These are phyloP conservation scores for Lipomyces japonicus DNA, from an alignment of 805 yeast species.

Conservation along the genomic window DNA sequence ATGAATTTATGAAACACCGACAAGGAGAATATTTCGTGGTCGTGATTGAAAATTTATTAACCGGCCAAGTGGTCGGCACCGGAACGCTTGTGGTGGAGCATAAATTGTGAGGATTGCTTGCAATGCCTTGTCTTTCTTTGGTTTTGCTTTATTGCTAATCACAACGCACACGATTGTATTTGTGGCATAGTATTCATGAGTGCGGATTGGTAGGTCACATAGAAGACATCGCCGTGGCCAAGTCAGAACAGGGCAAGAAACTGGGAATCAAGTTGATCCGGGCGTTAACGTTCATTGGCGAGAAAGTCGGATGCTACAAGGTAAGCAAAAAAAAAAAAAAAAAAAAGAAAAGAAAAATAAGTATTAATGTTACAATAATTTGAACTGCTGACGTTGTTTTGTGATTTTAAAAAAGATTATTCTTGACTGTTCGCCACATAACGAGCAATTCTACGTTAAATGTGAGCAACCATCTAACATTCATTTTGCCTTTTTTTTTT, in stretches of 20 bases:
- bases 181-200: conserved; percentile 54
- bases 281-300: conserved; percentile 57
- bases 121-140: background rate
- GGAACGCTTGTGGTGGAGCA: conserved; percentile 79
- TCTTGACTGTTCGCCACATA: conserved; percentile 80
- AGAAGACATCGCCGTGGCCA: conserved; percentile 84
- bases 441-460: conserved; percentile 80
- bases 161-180: background rate
- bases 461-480: too few species aligned
- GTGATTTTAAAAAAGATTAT: conserved; percentile 39
- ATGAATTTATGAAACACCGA: conserved; percentile 55
- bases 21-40: conserved; percentile 58
- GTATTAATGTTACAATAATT: background rate
- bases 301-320: conserved; percentile 70
- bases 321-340: conserved; percentile 37
- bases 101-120: conserved; percentile 42
- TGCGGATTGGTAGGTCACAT: conserved; percentile 89
- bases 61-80: conserved; percentile 65
- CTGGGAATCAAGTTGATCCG: conserved; percentile 68
- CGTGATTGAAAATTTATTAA: conserved; percentile 54
- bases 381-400: background rate
- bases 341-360: background rate
- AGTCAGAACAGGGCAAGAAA: conserved; percentile 74
- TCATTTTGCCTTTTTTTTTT: background rate
- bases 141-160: background rate